A percentile compares a stretch with the other conserved stretches of the same genome.
Evolutionary conservation across 257 asterid genomes (phyloP).

Genomic region (Plectranthus barbatus): DNA sequence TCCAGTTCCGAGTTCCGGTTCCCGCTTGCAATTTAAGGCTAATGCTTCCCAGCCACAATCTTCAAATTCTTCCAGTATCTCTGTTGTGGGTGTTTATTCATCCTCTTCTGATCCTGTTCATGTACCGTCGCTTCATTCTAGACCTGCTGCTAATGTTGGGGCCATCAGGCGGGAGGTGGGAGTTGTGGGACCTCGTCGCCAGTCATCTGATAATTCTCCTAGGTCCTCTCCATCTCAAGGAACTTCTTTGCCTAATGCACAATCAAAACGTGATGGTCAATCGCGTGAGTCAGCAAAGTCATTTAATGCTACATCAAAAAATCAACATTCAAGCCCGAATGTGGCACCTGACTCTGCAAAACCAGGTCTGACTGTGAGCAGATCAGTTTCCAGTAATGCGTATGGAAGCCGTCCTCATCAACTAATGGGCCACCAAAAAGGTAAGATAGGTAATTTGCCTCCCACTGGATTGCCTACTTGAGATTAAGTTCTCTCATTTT

Average conservation of each 20-base stretch:
- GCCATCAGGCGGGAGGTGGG: slow-evolving; percentile 94
- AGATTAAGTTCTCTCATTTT: not conserved
- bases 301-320: slow-evolving; percentile 31
- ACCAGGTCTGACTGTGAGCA: slow-evolving; percentile 31
- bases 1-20: slow-evolving; percentile 28
- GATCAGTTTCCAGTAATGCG: slow-evolving; percentile 50
- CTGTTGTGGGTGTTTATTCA: slow-evolving; percentile 83
- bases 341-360: slow-evolving; percentile 35
- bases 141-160: slow-evolving; percentile 79
- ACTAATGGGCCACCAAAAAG: slow-evolving; percentile 67
- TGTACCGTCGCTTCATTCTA: slow-evolving; percentile 88
- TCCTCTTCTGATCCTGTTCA: slow-evolving; percentile 94
- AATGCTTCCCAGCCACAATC: slow-evolving; percentile 38
- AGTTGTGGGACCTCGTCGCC: slow-evolving; percentile 85
- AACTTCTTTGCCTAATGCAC: slow-evolving; percentile 35
- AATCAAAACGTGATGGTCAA: slow-evolving; percentile 37
- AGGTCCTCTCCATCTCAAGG: slow-evolving; percentile 37
- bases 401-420: slow-evolving; percentile 58
- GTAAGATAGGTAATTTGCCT: slow-evolving; percentile 24
- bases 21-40: slow-evolving; percentile 40
- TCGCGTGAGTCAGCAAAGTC: slow-evolving; percentile 46
- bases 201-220: slow-evolving; percentile 43
- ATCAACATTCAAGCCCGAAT: slow-evolving; percentile 43
- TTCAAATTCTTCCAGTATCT: slow-evolving; percentile 48
- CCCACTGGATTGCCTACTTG: not conserved